Evolutionary conservation across 371 early-diverging fungal genomes (phyloP).

Genomic region (Mucor saturninus): DNA sequence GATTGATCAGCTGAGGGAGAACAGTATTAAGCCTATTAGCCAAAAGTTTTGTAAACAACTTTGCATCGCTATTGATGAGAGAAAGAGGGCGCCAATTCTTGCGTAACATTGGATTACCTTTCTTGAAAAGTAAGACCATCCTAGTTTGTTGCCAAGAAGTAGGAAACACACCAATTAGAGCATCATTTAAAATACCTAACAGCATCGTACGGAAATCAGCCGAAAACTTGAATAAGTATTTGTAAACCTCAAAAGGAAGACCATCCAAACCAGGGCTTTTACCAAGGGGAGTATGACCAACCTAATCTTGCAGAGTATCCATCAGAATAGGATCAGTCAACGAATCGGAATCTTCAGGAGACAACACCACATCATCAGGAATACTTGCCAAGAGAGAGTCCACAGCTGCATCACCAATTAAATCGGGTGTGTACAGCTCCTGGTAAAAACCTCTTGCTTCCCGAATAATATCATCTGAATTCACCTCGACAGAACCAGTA

Average conservation of each 20-base stretch:
- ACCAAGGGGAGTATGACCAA: conserved; percentile 10
- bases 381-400: neutral
- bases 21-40: conserved; percentile 17
- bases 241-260: conserved; percentile 36
- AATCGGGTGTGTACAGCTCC: too few relatives aligned
- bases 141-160: conserved; percentile 20
- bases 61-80: conserved; percentile 36
- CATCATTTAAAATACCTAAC: conserved; percentile 15
- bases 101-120: conserved; percentile 29
- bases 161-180: conserved; percentile 12
- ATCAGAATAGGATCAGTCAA: neutral
- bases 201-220: conserved; percentile 5
- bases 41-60: conserved; percentile 28
- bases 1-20: conserved; percentile 10
- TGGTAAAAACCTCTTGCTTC: too few relatives aligned
- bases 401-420: neutral
- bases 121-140: conserved; percentile 40
- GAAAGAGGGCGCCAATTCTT: conserved; percentile 34
- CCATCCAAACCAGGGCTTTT: conserved; percentile 40
- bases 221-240: neutral
- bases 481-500: too few relatives aligned
- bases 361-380: neutral
- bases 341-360: neutral
- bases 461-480: too few relatives aligned
- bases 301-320: neutral